Percentiles rank a stretch among this genome's conserved stretches.
Conservation (phyloP, 176 grass and related monocot species). For the Raddia distichophylla region DNA sequence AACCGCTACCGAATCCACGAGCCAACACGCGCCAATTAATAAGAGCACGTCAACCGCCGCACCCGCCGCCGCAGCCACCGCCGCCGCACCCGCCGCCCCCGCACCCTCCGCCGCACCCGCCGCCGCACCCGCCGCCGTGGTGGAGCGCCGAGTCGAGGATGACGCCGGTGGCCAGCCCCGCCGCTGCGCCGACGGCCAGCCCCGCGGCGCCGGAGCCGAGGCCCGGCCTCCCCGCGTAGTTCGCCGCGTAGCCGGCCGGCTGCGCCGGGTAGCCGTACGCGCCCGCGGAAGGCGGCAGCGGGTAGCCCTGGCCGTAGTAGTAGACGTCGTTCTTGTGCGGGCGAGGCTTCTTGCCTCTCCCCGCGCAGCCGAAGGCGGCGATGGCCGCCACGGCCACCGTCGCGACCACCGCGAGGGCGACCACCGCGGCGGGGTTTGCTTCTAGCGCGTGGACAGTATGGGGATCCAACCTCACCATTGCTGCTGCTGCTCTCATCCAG, state of each 20-base stretch:
- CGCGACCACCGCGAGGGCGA: background rate
- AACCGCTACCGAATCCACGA: no score
- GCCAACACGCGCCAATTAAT: no score
- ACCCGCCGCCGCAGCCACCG: constrained; percentile 23
- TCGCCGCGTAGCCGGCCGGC: constrained; percentile 29
- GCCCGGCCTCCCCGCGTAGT: constrained; percentile 2
- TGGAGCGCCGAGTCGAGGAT: constrained; percentile 19
- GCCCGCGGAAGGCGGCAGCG: constrained; percentile 28
- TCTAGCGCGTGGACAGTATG: background rate
- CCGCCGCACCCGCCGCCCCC: background rate
- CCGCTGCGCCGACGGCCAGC: constrained; percentile 18
- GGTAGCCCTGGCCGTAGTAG: constrained; percentile 48
- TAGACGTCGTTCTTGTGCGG: constrained; percentile 39
- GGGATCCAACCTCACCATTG: constrained; percentile 37
- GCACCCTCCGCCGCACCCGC: constrained; percentile 36
- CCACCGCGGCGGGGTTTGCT: background rate
- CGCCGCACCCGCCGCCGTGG: background rate
- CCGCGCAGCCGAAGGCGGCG: constrained; percentile 53
- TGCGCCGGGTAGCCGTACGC: constrained; percentile 53
- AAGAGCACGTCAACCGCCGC: constrained; percentile 29
- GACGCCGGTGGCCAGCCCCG: constrained; percentile 3
- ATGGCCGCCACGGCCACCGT: constrained; percentile 37
- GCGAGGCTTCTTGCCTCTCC: constrained; percentile 36
- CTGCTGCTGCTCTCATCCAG: no score
- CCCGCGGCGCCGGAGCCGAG: constrained; percentile 37